Evolutionary conservation across 768 basidiomycete species (phyloP), one percentile per base, ranked within the genome.

Genomic region (Hypholoma sublateritium): DNA sequence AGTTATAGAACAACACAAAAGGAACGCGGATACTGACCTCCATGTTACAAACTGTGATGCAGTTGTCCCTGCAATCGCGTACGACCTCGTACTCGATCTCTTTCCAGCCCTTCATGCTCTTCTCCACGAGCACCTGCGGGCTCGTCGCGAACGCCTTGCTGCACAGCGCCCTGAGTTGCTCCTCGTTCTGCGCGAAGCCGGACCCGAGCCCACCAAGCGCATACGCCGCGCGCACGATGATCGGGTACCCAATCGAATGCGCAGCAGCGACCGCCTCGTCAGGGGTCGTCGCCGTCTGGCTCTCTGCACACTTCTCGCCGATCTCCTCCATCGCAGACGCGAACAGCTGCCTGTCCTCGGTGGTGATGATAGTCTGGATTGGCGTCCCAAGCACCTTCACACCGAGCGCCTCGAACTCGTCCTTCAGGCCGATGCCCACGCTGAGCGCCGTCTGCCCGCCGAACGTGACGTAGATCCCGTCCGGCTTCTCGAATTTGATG

Each of bases 71-170:
- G 76, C 95, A 98, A 73, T 99, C 96, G 57, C 96, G 83, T 11
- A 98, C 96, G 49, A 99, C 96, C 70, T 99, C 96, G 65, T 99
- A 99, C 77, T 99, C 96, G 62, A 99, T 96, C 79, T 99, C 96
- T 76, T 99, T 98, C 96, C 96, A 99, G 2, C 96, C 96, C 76
- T 98, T 98, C 96, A 98, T 98, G 65, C 92, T 95, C 81, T 87
- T 95, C 80, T 99, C 97, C 14, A 99, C 94, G n/a, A 99, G 80
- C 0, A 99, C 95, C 74, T 98, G 97, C 43, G 96, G 95, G 65
- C 93, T 95, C 13, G 94, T 98, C 44, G 96, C 95, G 68, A 99
- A 98, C 9, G 97, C 96, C 76, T 95, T 97, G 63, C 80, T 82
- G 69, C 95, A 98, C 17, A 99, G 77, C 32, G 90, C 89, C 60